phyloP scores from a whole-genome alignment of 192 early-diverging fungal genomes.

The Coemansia sp. region DNA sequence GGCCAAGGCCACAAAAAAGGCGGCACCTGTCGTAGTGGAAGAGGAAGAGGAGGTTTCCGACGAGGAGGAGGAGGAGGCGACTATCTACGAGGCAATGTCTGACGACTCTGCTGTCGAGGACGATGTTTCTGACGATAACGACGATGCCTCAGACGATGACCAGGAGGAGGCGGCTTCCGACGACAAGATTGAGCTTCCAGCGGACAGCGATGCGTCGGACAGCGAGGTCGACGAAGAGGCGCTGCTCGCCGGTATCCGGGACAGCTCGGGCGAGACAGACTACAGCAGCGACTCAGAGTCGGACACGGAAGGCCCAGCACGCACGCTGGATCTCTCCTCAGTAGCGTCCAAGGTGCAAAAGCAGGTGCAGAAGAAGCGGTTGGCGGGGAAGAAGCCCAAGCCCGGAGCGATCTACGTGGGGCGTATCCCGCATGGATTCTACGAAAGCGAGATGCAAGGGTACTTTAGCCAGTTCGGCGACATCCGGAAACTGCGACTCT shows the following conservation, averaged over 20 bases:
- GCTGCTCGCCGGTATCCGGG: constrained; percentile 39
- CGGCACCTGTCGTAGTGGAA: constrained; percentile 3
- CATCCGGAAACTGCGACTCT: constrained; percentile 71
- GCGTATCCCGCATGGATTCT: constrained; percentile 93
- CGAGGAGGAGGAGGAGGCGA: constrained; percentile 35
- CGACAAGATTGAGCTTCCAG: constrained; percentile 14
- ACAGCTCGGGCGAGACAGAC: constrained; percentile 34
- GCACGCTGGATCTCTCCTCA: constrained; percentile 9
- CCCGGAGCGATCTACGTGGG: constrained; percentile 83
- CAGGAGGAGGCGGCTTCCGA: constrained; percentile 15
- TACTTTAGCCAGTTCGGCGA: constrained; percentile 96
- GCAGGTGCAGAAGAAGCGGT: constrained; percentile 1
- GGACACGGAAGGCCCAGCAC: constrained; percentile 18
- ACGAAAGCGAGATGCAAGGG: constrained; percentile 83
- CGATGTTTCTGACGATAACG: constrained; percentile 22
- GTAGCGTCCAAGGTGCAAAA: constrained; percentile 26
- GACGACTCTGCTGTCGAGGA: constrained; percentile 47
- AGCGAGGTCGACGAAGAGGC: constrained; percentile 39
- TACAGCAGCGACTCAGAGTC: constrained; percentile 10
- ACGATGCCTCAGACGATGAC: constrained; percentile 5
- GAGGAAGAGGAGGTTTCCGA: constrained; percentile 33
- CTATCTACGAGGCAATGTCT: constrained; percentile 37
- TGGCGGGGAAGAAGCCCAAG: constrained; percentile 12
- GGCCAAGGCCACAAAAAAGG: constrained; percentile 18
- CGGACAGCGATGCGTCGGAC: constrained; percentile 18